phyloP scores from a whole-genome alignment of 805 yeast species.

The Wickerhamiella allomyrinae region DNA sequence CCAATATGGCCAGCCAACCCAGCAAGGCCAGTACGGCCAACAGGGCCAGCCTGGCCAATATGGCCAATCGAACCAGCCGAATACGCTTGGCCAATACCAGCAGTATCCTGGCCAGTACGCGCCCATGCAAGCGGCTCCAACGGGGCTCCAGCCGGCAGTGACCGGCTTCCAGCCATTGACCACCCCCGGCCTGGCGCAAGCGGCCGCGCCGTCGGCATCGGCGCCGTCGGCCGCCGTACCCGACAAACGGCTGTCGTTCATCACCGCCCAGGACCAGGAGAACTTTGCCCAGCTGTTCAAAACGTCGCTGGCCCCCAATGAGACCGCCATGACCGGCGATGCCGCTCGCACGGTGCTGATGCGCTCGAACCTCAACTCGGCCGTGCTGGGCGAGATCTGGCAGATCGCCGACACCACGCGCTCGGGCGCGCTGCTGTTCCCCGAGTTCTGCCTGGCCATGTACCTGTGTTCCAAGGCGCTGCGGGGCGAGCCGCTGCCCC shows the following conservation, averaged over 20 bases:
- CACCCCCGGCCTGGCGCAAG: constrained; percentile 5
- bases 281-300: constrained; percentile 77
- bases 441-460: constrained; percentile 87
- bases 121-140: constrained; percentile 4
- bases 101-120: constrained; percentile 10
- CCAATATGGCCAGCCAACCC: not conserved
- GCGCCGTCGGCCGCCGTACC: constrained; percentile 17
- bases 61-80: constrained; percentile 5
- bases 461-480: constrained; percentile 68
- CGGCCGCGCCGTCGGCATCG: constrained; percentile 6
- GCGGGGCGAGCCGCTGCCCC: constrained; percentile 68
- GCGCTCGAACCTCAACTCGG: constrained; percentile 64
- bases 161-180: constrained; percentile 4
- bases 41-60: not conserved
- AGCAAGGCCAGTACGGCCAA: not conserved
- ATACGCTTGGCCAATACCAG: constrained; percentile 6
- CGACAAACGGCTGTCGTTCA: constrained; percentile 60
- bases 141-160: not conserved
- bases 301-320: constrained; percentile 54
- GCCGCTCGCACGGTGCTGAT: constrained; percentile 66
- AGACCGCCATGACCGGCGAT: constrained; percentile 37
- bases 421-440: constrained; percentile 75
- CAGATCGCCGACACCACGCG: constrained; percentile 75
- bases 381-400: constrained; percentile 77
- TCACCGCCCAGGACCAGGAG: constrained; percentile 71